phyloP scores from a whole-genome alignment of 2,329 filamentous ascomycete genomes.

The Fusarium papillatum region DNA sequence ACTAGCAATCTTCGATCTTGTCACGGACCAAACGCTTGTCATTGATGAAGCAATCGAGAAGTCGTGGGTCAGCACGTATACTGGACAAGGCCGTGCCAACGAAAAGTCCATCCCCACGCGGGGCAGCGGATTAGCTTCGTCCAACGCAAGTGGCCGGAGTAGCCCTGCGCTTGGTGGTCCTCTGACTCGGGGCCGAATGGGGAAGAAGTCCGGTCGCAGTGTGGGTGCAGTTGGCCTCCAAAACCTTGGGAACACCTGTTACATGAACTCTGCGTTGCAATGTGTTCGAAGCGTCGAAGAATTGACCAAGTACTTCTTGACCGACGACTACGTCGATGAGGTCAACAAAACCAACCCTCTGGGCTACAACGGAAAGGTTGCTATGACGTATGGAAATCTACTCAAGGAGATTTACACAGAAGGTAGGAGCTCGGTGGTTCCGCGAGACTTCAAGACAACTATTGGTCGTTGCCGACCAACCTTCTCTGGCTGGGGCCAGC shows the following conservation, averaged over 20 bases:
- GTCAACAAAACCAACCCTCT: slow-evolving; percentile 90
- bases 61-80: slow-evolving; percentile 68
- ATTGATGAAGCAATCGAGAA: slow-evolving; percentile 83
- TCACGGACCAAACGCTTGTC: slow-evolving; percentile 82
- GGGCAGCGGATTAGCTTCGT: slow-evolving; percentile 40
- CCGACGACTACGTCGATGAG: slow-evolving; percentile 80
- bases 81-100: slow-evolving; percentile 47
- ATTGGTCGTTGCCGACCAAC: slow-evolving; percentile 86
- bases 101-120: slow-evolving; percentile 54
- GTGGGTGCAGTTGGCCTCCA: slow-evolving; percentile 85
- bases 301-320: slow-evolving; percentile 90
- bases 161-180: slow-evolving; percentile 73
- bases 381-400: slow-evolving; percentile 84
- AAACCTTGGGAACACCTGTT: slow-evolving; percentile 97
- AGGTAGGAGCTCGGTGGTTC: slow-evolving; percentile 77
- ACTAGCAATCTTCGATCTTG: slow-evolving; percentile 76
- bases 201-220: slow-evolving; percentile 77
- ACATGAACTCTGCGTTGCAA: slow-evolving; percentile 98
- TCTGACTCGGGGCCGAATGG: slow-evolving; percentile 79
- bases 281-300: slow-evolving; percentile 96
- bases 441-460: slow-evolving; percentile 84
- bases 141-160: slow-evolving; percentile 71
- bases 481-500: slow-evolving; percentile 95
- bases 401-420: slow-evolving; percentile 85
- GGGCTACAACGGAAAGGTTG: slow-evolving; percentile 87